Base-by-base conservation (phyloP, 192 early-diverging fungal genomes). In the Linnemannia hyalina region DNA sequence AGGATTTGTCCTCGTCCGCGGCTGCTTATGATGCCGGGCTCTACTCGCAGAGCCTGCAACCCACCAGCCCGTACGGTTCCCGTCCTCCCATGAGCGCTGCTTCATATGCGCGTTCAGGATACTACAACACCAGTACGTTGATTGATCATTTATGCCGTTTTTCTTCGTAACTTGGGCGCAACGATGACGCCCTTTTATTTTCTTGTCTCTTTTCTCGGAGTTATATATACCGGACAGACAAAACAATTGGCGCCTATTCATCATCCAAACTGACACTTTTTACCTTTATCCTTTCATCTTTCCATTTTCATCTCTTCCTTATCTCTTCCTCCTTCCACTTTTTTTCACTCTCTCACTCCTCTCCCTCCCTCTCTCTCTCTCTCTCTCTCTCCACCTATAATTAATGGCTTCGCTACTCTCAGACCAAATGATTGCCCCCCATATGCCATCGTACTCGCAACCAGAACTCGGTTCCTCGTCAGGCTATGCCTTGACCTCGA, bases 111-210 rank as follows among this genome's bases (percentile, higher is more conserved):
- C 82, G 82, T 73, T 35, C 76, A 38, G 82, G 82, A 75, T 83
- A 83, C 44, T 83, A 83, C 65, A 83, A 70, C 42, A 40, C 82
- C 42, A 78, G 82, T 83, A 83, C 46, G 82, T 83, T 29, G 49
- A 52, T 20, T 52, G 15, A 20, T 22, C 49, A 57, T 29, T 9
- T n/a, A 47, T 75, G 18, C 46, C 73, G 16, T 54, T 74, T 74
- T 75, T 42, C 44, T 72, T 32, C 32, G 44, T 73, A n/a, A n/a
- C 71, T 13, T 47, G 60, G 60, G 60, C 60, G 60, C 60, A 65
- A 65, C 60, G 29, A 65, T 65, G 60, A 65, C 60, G 60, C 60
- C 60, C 26, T 11, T 65, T 23, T 63, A 1, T 63, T n/a, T 57
- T 26, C 29, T 26, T 63, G 4, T 52, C 32, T 65, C 29, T 35